Conservation (phyloP, 164 flowering plant species). For the Vitis rupestris region DNA sequence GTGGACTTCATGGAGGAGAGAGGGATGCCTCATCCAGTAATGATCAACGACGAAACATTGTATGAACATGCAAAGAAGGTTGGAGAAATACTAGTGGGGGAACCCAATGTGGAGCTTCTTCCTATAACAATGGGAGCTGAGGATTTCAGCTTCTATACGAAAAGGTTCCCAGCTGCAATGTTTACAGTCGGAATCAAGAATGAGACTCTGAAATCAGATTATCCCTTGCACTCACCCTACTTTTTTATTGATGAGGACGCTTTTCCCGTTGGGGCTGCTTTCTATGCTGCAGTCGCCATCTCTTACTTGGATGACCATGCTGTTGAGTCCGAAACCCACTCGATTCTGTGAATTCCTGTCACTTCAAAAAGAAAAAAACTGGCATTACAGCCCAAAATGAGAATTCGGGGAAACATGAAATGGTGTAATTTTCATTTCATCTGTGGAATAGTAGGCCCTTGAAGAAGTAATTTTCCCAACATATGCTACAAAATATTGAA, state of each 20-base stretch:
- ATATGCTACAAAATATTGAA: no score
- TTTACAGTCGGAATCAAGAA: conserved; percentile 21
- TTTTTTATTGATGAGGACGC: conserved; percentile 36
- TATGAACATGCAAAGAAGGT: conserved; percentile 27
- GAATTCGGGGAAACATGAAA: no score
- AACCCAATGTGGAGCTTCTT: conserved; percentile 22
- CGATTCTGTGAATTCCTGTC: no score
- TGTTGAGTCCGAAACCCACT: neutral
- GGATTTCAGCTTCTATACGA: conserved; percentile 27
- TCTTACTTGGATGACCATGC: conserved; percentile 23
- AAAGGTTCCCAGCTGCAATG: conserved; percentile 19
- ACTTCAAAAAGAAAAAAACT: no score
- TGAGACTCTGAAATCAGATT: conserved; percentile 18
- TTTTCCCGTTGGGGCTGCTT: conserved; percentile 38
- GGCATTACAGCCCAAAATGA: no score
- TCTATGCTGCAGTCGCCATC: conserved; percentile 34
- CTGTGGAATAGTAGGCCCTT: no score
- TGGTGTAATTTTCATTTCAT: no score
- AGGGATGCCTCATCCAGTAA: conserved; percentile 28
- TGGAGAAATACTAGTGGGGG: conserved; percentile 21
- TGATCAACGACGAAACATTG: conserved; percentile 23
- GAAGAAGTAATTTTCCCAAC: no score
- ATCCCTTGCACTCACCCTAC: conserved; percentile 30
- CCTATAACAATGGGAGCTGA: conserved; percentile 30
- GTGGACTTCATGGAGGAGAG: conserved; percentile 29